Evolutionary conservation across 2,329 filamentous ascomycete species (phyloP), one percentile per base, ranked within the genome.

Genomic region (Dactylonectria estremocensis): DNA sequence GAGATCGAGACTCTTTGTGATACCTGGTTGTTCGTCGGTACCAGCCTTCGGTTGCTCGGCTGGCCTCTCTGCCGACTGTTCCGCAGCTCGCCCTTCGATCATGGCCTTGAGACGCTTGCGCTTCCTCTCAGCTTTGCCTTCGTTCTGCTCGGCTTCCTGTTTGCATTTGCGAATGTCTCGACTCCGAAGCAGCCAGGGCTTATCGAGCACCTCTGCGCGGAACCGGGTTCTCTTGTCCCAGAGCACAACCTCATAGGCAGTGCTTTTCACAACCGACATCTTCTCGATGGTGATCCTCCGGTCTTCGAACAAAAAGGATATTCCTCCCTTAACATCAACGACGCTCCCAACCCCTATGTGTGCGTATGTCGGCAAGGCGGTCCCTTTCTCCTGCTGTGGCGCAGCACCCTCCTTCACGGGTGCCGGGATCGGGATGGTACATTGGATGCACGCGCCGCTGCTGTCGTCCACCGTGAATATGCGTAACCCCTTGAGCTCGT

Each of bases 381-480:
- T 18, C 40, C 55, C 55, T 66, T 35, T 55, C 49, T 52, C 24
- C 55, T 46, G 53, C 11, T 49, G 45, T 20, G 62, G 48, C 22
- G 24, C 54, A 45, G 46, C 28, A 14, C 40, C 48, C 16, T 48
- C 63, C 48, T 62, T 68, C 8, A 31, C n/a, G 5, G 62, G 24
- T 11, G 59, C 18, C 13, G 72, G 57, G 31, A 69, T 66, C 9
- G 65, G 24, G 13, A 77, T 43, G n/a, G 72, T 59, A 20, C 77
- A 80, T 43, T 91, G 86, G 22, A 92, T 87, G 64, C 86, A 89
- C 24, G 79, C 79, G 14, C 90, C 90, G 70, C 88, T 91, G 77
- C 90, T 88, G 77, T 92, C 90, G 72, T 92, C 90, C n/a, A 92
- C 78, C 2, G 86, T 90, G 72, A 87, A 90, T 46, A 88, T 80